Conservation (phyloP, 331 rosid species). For the Prunus yedoensis region DNA sequence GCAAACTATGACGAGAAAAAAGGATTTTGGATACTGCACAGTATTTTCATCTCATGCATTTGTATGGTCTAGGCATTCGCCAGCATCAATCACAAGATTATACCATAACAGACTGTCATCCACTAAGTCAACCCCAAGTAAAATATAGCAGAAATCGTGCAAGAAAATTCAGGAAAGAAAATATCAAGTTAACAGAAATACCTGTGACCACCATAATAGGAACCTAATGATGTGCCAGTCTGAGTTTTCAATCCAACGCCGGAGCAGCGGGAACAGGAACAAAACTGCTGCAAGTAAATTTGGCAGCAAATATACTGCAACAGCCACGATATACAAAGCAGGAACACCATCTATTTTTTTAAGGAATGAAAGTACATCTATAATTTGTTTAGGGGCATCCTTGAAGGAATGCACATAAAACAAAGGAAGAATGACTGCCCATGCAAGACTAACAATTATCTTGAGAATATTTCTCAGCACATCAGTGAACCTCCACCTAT, state of each 20-base stretch:
- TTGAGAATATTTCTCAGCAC: conserved; percentile 75
- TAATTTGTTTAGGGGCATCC: conserved; percentile 35
- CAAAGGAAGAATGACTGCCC: conserved; percentile 79
- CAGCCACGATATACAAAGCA: conserved; percentile 61
- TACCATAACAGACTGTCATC: background rate
- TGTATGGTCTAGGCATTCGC: conserved; percentile 10
- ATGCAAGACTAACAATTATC: conserved; percentile 65
- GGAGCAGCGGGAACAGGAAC: conserved; percentile 88
- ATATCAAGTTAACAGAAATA: conserved; percentile 26
- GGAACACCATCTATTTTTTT: conserved; percentile 58
- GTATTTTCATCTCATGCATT: conserved; percentile 11
- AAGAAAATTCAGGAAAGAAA: background rate
- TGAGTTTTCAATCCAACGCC: conserved; percentile 98
- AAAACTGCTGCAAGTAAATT: conserved; percentile 65
- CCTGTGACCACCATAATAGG: conserved; percentile 99
- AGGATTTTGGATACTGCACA: background rate
- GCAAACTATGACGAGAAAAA: background rate
- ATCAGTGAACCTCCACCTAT: conserved; percentile 71
- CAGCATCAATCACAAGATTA: background rate
- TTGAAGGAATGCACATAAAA: conserved; percentile 59
- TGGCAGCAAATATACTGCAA: conserved; percentile 76
- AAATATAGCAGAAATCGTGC: background rate
- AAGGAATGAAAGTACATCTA: conserved; percentile 46
- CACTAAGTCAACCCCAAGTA: background rate
- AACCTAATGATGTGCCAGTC: conserved; percentile 88